phyloP scores from a whole-genome alignment of 768 basidiomycete genomes.

The Suillus weaverae region DNA sequence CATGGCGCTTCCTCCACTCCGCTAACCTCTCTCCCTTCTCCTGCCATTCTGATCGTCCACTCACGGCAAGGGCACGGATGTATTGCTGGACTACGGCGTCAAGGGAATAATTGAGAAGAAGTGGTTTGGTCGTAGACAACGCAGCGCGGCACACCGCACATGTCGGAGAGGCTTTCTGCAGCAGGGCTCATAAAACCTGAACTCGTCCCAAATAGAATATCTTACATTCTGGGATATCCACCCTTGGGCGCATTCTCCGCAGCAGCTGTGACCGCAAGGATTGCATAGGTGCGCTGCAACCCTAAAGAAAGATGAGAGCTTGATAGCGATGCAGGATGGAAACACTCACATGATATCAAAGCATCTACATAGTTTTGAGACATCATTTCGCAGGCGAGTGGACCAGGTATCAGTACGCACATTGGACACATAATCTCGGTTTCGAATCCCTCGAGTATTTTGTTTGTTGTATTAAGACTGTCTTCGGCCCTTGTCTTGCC shows the following conservation, averaged over 20 bases:
- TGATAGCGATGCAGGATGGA: background rate
- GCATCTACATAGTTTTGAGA: conserved; percentile 45
- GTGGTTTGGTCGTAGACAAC: conserved; percentile 40
- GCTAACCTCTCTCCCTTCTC: conserved; percentile 43
- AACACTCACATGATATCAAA: conserved; percentile 64
- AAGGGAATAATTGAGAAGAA: conserved; percentile 65
- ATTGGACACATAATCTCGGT: conserved; percentile 72
- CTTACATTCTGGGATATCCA: conserved; percentile 60
- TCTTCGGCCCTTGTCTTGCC: conserved; percentile 43
- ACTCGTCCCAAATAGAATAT: background rate
- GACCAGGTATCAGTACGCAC: conserved; percentile 41
- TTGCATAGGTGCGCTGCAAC: conserved; percentile 61
- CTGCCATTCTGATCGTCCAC: conserved; percentile 54
- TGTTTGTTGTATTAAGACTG: conserved; percentile 9
- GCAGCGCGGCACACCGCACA: conserved; percentile 63
- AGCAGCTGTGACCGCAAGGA: conserved; percentile 75
- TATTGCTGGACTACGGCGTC: conserved; percentile 64
- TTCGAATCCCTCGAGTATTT: conserved; percentile 50
- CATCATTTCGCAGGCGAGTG: conserved; percentile 6
- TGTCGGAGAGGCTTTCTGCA: conserved; percentile 41
- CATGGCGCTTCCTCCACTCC: conserved; percentile 56
- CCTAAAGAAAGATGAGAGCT: conserved; percentile 35
- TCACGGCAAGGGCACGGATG: conserved; percentile 46
- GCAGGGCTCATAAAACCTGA: conserved; percentile 6
- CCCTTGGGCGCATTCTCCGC: conserved; percentile 62